A percentile compares a stretch with the other conserved stretches of the same genome.
Evolutionary conservation across 495 filamentous ascomycete genomes (phyloP).

Genomic region (Peziza echinospora): DNA sequence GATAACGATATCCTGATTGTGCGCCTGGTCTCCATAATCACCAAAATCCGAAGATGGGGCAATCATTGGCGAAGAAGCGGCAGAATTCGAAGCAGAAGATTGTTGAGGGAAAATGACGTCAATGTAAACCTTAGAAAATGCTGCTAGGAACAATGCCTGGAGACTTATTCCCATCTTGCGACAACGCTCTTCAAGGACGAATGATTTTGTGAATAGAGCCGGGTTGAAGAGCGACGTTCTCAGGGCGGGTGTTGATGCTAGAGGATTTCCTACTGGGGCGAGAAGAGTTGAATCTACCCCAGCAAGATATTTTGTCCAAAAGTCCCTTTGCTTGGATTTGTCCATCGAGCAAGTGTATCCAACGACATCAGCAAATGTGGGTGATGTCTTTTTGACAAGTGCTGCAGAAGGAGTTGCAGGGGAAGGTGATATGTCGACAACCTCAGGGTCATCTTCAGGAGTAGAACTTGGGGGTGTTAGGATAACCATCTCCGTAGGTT

Average conservation of each 20-base stretch:
- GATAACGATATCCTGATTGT: slow-evolving; percentile 24
- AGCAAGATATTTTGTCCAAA: slow-evolving; percentile 35
- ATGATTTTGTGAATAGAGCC: background rate
- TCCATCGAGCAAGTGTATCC: slow-evolving; percentile 12
- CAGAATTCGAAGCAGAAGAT: background rate
- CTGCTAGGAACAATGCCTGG: slow-evolving; percentile 31
- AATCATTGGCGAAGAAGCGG: background rate
- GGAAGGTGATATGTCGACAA: too few species aligned
- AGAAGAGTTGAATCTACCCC: slow-evolving; percentile 6
- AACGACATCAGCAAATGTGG: slow-evolving; percentile 5
- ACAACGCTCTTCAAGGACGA: slow-evolving; percentile 18
- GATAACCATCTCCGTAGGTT: background rate
- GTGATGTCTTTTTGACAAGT: background rate
- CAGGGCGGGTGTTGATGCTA: slow-evolving; percentile 1
- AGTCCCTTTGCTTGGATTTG: slow-evolving; percentile 16
- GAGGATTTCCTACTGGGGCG: slow-evolving; percentile 5
- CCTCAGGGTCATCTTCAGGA: slow-evolving; percentile 6
- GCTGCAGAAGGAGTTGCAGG: background rate
- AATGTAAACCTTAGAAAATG: slow-evolving; percentile 24
- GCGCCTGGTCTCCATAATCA: background rate
- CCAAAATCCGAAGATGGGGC: background rate
- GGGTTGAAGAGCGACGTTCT: slow-evolving; percentile 4
- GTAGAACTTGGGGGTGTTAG: background rate
- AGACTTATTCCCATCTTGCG: slow-evolving; percentile 23
- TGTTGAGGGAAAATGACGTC: background rate